Base-by-base conservation (phyloP, 2,329 filamentous ascomycete species). In the Metarhizium robertsii region DNA sequence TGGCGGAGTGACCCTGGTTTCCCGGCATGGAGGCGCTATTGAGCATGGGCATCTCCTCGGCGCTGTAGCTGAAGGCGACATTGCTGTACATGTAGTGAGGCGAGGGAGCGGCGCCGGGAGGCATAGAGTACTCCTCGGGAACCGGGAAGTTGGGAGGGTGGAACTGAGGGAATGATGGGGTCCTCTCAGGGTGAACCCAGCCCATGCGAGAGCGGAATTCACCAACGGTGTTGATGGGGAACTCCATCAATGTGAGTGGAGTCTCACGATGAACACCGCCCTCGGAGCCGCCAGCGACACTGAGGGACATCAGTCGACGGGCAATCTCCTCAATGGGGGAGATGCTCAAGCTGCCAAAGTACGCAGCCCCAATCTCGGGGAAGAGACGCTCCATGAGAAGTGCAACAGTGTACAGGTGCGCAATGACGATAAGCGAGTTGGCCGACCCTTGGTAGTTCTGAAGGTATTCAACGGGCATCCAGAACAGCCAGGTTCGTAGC, bases 401-500 rank as follows among this genome's bases (percentile, higher is more conserved):
- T 3, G 90, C 91, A 18, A 91, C 84, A 0, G 90, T 92, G 73
- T 96, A 97, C 69, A 96, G 90, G 67, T 97, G 89, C 11, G 91
- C 88, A 54, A 97, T 85, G 59, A 95, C 85, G 53, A 95, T 79
- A 61, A 96, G 78, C 1, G 90, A 87, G 57, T 83, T 88, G 29
- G 88, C 81, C 61, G 92, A 90, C 40, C 83, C 83, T 52, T 86
- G 84, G 50, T 86, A 87, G 60, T 85, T 84, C 67, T 92, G 87
- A 30, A 96, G 79, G 63, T 92, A 87, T 61, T 85, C 84, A 38
- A 96, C 85, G 1, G 94, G 94, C 55, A 96, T 83, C 91, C 92
- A 97, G 73, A 97, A 96, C 16, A 97, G 81, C 91, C 92, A 96
- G 62, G 89, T 88, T 55, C 92, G 83, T 57, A 99, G 80, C 10